These are phyloP conservation scores for Kodamaea kaohsiungensis DNA, from an alignment of 805 yeast genomes.

Conservation along the genomic window DNA sequence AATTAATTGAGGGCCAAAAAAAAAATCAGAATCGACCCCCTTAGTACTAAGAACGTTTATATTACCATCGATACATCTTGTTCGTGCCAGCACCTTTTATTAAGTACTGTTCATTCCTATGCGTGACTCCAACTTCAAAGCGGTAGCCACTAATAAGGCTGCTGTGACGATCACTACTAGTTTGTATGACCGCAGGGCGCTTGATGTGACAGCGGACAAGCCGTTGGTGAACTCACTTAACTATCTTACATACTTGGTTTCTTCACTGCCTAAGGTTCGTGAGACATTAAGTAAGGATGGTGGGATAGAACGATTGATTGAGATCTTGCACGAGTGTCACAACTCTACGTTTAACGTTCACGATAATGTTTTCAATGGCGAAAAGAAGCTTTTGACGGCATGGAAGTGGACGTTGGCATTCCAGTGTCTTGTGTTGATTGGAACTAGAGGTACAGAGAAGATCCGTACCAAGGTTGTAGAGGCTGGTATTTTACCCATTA, in stretches of 20 bases:
- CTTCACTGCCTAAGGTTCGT: conserved; percentile 84
- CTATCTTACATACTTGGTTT: conserved; percentile 83
- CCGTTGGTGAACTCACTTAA: conserved; percentile 91
- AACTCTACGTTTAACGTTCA: conserved; percentile 29
- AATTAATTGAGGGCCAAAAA: not conserved
- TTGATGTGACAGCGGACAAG: conserved; percentile 85
- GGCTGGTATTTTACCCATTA: conserved; percentile 88
- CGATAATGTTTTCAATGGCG: conserved; percentile 37
- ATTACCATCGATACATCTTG: not conserved
- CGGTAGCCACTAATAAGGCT: conserved; percentile 78
- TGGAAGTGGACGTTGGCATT: conserved; percentile 98
- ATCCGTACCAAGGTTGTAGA: conserved; percentile 84
- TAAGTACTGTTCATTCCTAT: conserved; percentile 32
- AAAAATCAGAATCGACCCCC: conserved; percentile 1
- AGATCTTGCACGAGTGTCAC: conserved; percentile 80
- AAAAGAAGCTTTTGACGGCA: conserved; percentile 61
- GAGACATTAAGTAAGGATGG: conserved; percentile 90
- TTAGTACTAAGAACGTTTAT: not conserved
- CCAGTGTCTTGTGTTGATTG: conserved; percentile 87
- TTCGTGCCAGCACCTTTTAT: conserved; percentile 1
- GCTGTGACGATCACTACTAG: conserved; percentile 90
- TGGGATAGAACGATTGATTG: conserved; percentile 84
- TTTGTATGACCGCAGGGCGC: conserved; percentile 87
- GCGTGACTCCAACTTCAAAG: conserved; percentile 89
- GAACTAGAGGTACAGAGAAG: conserved; percentile 88